Conservation (phyloP, 2,329 filamentous ascomycete species). For the Fusarium solani-melongenae region DNA sequence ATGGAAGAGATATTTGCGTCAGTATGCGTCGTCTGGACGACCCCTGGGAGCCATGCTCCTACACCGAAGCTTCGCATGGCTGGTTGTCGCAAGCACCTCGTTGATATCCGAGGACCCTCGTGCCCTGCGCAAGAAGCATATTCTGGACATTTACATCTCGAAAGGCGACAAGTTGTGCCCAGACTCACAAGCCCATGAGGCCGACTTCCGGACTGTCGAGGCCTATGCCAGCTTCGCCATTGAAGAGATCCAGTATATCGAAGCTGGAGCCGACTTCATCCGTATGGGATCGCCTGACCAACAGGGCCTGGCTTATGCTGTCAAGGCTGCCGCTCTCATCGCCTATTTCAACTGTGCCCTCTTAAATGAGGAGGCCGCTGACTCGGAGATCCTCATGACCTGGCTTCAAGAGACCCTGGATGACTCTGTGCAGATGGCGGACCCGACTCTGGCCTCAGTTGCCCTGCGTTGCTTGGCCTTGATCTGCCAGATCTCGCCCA, state of each 20-base stretch:
- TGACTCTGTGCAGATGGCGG: conserved; percentile 84
- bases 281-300: conserved; percentile 84
- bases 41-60: conserved; percentile 92
- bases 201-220: conserved; percentile 67
- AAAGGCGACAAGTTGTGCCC: conserved; percentile 60
- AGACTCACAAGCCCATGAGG: conserved; percentile 54
- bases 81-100: conserved; percentile 83
- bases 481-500: conserved; percentile 78
- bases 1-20: conserved; percentile 87
- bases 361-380: conserved; percentile 83
- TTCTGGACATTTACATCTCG: conserved; percentile 79
- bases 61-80: conserved; percentile 87
- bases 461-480: conserved; percentile 86
- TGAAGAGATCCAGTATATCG: conserved; percentile 87
- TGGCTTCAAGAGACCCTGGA: conserved; percentile 89
- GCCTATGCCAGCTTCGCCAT: conserved; percentile 77
- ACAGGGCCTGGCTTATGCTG: conserved; percentile 85
- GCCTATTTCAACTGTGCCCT: conserved; percentile 88
- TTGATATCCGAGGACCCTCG: conserved; percentile 74
- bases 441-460: conserved; percentile 79
- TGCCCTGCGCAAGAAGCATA: conserved; percentile 68
- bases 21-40: conserved; percentile 82
- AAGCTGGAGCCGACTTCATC: conserved; percentile 90
- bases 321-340: conserved; percentile 84
- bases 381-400: conserved; percentile 79